phyloP scores from a whole-genome alignment of 306 rosid species.

The Hippophae tibetana region DNA sequence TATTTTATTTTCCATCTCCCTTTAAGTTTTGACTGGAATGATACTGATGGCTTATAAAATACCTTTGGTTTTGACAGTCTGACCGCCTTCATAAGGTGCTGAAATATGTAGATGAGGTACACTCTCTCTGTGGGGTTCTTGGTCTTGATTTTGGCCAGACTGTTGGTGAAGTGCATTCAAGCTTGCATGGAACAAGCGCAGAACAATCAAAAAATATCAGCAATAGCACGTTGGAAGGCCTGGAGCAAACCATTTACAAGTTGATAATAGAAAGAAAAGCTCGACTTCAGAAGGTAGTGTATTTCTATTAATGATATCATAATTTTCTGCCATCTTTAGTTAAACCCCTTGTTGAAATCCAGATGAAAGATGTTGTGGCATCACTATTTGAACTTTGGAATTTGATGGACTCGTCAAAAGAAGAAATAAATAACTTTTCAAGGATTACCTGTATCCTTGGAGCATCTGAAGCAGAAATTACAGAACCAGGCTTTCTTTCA shows the following conservation, averaged over 20 bases:
- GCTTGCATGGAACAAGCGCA: slow-evolving; percentile 53
- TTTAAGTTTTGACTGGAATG: neutral
- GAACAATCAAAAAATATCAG: slow-evolving; percentile 87
- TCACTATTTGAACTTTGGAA: slow-evolving; percentile 80
- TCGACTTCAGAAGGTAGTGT: slow-evolving; percentile 61
- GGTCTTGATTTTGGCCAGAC: slow-evolving; percentile 80
- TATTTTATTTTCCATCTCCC: neutral
- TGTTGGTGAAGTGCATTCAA: slow-evolving; percentile 81
- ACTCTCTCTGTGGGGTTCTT: slow-evolving; percentile 77
- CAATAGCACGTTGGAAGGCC: slow-evolving; percentile 80
- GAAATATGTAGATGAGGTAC: slow-evolving; percentile 84
- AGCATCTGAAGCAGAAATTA: slow-evolving; percentile 53
- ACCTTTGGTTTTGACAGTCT: slow-evolving; percentile 40
- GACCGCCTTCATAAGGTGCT: slow-evolving; percentile 87
- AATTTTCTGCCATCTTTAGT: slow-evolving; percentile 5
- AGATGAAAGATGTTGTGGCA: slow-evolving; percentile 66
- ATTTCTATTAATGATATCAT: slow-evolving; percentile 1
- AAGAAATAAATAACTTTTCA: slow-evolving; percentile 55
- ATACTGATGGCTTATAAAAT: neutral
- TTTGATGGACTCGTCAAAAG: slow-evolving; percentile 92
- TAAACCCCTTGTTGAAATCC: slow-evolving; percentile 29
- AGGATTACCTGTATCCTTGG: slow-evolving; percentile 47
- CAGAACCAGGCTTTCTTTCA: slow-evolving; percentile 65
- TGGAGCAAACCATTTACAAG: slow-evolving; percentile 58
- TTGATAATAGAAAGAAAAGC: slow-evolving; percentile 67